These are phyloP conservation scores for Xylaria acuta DNA, from an alignment of 495 filamentous ascomycete genomes.

Conservation along the genomic window DNA sequence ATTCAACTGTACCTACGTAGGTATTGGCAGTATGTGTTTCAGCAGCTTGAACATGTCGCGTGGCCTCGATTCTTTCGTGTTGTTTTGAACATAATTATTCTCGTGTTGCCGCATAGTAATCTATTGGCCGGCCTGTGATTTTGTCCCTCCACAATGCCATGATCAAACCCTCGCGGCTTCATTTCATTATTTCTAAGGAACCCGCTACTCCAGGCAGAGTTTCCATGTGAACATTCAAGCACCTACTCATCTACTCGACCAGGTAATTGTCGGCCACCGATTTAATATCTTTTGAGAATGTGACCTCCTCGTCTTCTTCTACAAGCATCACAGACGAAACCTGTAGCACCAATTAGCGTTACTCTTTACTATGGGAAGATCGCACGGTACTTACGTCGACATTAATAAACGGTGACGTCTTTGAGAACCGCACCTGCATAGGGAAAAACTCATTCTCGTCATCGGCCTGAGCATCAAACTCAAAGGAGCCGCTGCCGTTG, in stretches of 20 bases:
- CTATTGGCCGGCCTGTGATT: background rate
- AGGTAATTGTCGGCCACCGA: constrained; percentile 81
- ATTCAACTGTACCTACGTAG: no score
- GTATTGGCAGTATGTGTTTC: background rate
- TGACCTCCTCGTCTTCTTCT: constrained; percentile 80
- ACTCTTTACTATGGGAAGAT: background rate
- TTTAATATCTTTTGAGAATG: constrained; percentile 88
- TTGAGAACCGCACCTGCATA: constrained; percentile 89
- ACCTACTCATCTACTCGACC: constrained; percentile 66
- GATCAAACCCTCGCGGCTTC: background rate
- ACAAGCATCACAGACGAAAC: constrained; percentile 74
- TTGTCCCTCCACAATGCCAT: background rate
- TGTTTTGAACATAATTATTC: background rate
- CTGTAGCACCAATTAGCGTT: constrained; percentile 47
- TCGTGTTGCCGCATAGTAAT: constrained; percentile 1
- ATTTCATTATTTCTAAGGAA: background rate
- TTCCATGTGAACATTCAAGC: background rate
- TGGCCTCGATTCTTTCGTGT: background rate
- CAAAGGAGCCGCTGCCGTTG: constrained; percentile 83
- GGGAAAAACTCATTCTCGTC: constrained; percentile 95
- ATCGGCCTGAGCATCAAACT: constrained; percentile 87
- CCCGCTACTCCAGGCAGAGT: background rate
- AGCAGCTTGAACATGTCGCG: background rate
- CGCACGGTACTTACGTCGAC: constrained; percentile 73
- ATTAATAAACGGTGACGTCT: constrained; percentile 83